Evolutionary conservation across 805 yeast genomes (phyloP).

Genomic region (Metschnikowia cerradonensis): DNA sequence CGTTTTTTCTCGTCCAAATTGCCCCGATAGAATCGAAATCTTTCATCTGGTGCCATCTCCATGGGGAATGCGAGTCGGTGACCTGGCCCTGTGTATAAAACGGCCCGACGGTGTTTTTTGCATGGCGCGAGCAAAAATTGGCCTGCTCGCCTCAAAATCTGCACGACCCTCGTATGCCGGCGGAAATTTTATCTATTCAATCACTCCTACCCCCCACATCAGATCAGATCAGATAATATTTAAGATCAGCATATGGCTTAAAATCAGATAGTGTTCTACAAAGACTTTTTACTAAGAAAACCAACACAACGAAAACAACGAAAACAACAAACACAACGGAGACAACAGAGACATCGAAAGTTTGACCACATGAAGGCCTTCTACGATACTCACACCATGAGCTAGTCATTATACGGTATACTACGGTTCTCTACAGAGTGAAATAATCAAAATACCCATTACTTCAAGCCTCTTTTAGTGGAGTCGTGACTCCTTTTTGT

Average conservation of each 20-base stretch:
- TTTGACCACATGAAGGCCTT: background rate
- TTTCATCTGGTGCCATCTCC: background rate
- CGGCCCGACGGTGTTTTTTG: background rate
- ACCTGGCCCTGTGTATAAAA: background rate
- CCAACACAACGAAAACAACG: too few species aligned
- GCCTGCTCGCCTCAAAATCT: background rate
- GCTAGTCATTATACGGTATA: too few species aligned
- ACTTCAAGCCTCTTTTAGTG: background rate
- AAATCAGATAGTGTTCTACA: too few species aligned
- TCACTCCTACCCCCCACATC: background rate
- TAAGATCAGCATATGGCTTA: too few species aligned
- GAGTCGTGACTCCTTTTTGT: background rate
- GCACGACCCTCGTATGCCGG: background rate
- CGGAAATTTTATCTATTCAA: slow-evolving; percentile 2
- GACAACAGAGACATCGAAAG: background rate
- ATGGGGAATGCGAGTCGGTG: background rate
- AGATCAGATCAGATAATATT: too few species aligned
- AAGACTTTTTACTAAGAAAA: too few species aligned
- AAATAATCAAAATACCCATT: background rate
- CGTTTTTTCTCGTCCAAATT: background rate
- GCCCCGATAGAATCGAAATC: background rate
- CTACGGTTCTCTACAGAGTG: background rate
- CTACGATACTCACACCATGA: too few species aligned
- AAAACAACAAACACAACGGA: too few species aligned
- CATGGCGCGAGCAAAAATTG: background rate